Evolutionary conservation across 805 yeast genomes (phyloP), one percentile per base, ranked within the genome.

Genomic region (Ogataea henricii): DNA sequence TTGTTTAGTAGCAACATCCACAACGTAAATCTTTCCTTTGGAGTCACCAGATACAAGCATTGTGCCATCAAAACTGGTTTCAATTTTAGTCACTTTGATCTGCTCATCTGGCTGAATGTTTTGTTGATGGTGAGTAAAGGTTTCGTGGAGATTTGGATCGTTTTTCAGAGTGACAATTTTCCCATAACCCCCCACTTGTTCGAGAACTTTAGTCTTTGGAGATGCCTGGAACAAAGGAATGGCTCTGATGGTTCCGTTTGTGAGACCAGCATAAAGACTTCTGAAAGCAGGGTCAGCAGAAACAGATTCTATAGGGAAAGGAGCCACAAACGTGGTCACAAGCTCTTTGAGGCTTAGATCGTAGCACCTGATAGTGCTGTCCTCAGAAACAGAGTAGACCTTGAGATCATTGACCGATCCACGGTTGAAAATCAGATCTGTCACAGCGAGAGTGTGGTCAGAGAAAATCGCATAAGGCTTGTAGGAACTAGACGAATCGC

Each of bases 271-370:
- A 61, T 86, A 92, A 1, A 87, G 48, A 2, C 82, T 75, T 57
- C 98, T 73, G 58, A 83, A 88, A 0, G 91, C 89, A 1, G 95
- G 89, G 64, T 92, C 98, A 5, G 79, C 68, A 0, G 81, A 74
- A 5, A 92, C 46, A 16, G 85, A 68, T 21, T 76, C 74, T 9
- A 88, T 76, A 0, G 85, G 76, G 16, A 66, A 60, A 3, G 84
- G 79, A 21, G 85, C 66, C n/a, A 90, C 83, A 60, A 88, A 83
- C 0, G 96, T 89, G 7, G 89, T 76, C 16, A 87, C 64, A 29
- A 86, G 67, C 26, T 66, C 62, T 34, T 72, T 67, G 8, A 69
- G 56, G 14, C 65, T 56, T 36, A 88, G 59, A 57, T 82, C 82
- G 68, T 86, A 89, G 32, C 88, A 75, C 56, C 96, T 72, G 44